Evolutionary conservation across 108 stramenopile genomes (phyloP), one percentile per base, ranked within the genome.

Genomic region (Pseudonitzschia pungens): DNA sequence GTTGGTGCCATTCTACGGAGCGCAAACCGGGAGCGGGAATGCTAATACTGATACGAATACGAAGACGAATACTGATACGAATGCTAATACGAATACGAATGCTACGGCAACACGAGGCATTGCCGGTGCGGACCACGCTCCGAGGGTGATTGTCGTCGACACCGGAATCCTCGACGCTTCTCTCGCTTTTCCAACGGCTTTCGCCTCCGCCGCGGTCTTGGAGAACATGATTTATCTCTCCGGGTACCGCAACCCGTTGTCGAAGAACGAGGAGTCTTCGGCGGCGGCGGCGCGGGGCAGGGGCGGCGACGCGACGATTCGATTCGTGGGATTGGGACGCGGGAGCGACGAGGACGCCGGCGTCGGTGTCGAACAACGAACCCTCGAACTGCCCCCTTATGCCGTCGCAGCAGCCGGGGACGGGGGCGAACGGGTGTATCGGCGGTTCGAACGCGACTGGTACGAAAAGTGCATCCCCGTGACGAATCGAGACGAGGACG

Each of bases 381-480:
- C n/a, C 33, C 31, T 31, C 33, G 32, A 62, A 29, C 60, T 31
- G 36, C 29, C 60, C 4, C n/a, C n/a, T n/a, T n/a, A n/a, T n/a
- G n/a, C n/a, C n/a, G n/a, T n/a, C n/a, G n/a, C 16, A 29, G 60
- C 11, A 4, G 32, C n/a, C 32, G 8, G 32, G 20, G 40, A 14
- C 29, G n/a, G 32, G n/a, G 18, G 15, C 24, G 53, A 24, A 14
- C 6, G 53, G 53, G 22, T 24, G n/a, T 6, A 28, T 27, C 57
- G 58, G 31, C 12, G 58, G 14, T 77, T 77, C 48, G 76, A 77
- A 55, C 59, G 42, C 43, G 69, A 77, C 24, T 77, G 76, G 76
- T 70, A 40, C 26, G 54, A 54, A 10, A 24, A 70, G 15, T 77
- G 76, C 53, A 28, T 15, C 40, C 64, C 76, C 36, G 62, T 65